Percentiles rank a stretch among this genome's conserved stretches.
Evolutionary conservation across 2,329 filamentous ascomycete species (phyloP).

Genomic region (Huntiella bhutanensis): DNA sequence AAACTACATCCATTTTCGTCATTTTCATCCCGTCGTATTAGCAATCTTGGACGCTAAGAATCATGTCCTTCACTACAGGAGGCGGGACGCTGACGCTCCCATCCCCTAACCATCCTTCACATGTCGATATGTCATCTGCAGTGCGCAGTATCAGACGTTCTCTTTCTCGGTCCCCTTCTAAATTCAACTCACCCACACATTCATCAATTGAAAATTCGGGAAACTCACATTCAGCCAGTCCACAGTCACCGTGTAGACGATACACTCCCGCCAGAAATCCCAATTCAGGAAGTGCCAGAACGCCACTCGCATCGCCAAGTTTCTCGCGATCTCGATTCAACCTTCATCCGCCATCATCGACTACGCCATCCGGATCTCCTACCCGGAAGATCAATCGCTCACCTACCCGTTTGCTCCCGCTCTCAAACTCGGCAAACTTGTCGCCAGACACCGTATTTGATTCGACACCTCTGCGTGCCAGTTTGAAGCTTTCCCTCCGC

Average conservation of each 20-base stretch:
- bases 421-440: constrained; percentile 21
- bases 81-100: constrained; percentile 66
- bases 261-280: constrained; percentile 14
- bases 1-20: no score
- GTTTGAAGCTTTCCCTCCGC: constrained; percentile 45
- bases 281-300: constrained; percentile 7
- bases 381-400: constrained; percentile 14
- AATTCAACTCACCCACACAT: constrained; percentile 30
- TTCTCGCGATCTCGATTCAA: constrained; percentile 5
- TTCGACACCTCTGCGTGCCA: constrained; percentile 25
- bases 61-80: constrained; percentile 40
- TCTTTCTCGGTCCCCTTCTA: constrained; percentile 83
- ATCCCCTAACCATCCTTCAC: constrained; percentile 66
- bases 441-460: constrained; percentile 40
- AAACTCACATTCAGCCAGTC: constrained; percentile 32
- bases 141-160: constrained; percentile 73
- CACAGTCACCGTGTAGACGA: constrained; percentile 33
- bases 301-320: constrained; percentile 3
- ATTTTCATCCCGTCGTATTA: no score
- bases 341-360: constrained; percentile 1
- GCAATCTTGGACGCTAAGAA: constrained; percentile 12
- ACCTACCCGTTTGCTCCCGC: constrained; percentile 8
- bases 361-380: constrained; percentile 11
- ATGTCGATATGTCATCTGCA: constrained; percentile 64
- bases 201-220: constrained; percentile 24